Base-by-base conservation (phyloP, 257 asterid genomes). In the Jacaranda mimosifolia region DNA sequence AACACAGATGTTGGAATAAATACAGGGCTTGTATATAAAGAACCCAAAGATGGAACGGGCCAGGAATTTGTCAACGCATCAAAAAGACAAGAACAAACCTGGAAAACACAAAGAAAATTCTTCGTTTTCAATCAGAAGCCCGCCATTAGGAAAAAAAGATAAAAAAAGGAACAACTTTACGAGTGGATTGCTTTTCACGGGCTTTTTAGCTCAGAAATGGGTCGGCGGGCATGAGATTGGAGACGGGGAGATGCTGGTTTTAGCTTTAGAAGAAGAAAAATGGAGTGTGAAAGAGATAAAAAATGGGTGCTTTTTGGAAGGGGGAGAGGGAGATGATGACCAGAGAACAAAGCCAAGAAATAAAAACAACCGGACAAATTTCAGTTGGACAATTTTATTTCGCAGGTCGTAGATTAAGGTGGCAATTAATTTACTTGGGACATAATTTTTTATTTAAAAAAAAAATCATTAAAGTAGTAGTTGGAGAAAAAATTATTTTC, bases 81-180 rank as follows among this genome's bases (percentile, higher is more conserved):
- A 40, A 48, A 51, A 63, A 63, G 63, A 75, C 18, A 35, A 1
- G 45, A 68, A 73, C 38, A 43, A 53, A 58, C 40, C 78, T 42
- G 26, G 46, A 39, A 70, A 66, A 69, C 75, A 63, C 68, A 80
- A 13, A 55, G 75, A 75, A 68, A 71, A 53, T 46, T 81, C 17
- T 39, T 17, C 26, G 65, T 55, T 74, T 48, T 59, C 26, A 68
- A 68, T 49, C 43, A 8, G 60, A 75, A 32, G 11, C 1, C 58
- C 3, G 18, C 11, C 58, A 26, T 78, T 63, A 8, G 38, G 66
- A 11, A 53, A 64, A 66, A 45, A 45, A 45, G 11, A 43, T 4
- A 8, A 6, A 45, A 8, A 32, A 51, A 13, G 11, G 15, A 26
- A 69, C 8, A 57, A 9, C 56, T 49, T 49, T 15, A 14, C 12